These are phyloP conservation scores for Metarhizium humberi DNA, from an alignment of 2,329 filamentous ascomycete species.

Conservation along the genomic window DNA sequence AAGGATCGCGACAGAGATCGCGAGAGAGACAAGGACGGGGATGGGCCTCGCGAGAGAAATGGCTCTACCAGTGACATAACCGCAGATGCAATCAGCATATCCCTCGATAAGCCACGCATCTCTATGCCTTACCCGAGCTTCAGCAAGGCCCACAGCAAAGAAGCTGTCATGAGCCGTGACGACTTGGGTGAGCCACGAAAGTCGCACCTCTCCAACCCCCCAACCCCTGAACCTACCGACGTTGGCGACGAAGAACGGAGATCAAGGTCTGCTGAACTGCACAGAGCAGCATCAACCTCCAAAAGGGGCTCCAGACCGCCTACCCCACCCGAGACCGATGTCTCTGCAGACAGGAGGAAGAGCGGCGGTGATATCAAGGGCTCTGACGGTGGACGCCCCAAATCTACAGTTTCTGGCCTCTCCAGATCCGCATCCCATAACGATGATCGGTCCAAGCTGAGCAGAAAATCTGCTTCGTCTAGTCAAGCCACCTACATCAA, in stretches of 20 bases:
- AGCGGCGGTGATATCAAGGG: conserved; percentile 24
- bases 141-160: conserved; percentile 87
- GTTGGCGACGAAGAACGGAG: conserved; percentile 35
- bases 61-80: conserved; percentile 40
- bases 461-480: conserved; percentile 45
- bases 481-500: conserved; percentile 49
- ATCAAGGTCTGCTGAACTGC: conserved; percentile 38
- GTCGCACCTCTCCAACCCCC: conserved; percentile 38
- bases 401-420: conserved; percentile 33
- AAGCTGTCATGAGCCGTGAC: conserved; percentile 60
- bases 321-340: conserved; percentile 54
- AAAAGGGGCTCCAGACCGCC: conserved; percentile 43
- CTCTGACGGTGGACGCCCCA: conserved; percentile 22
- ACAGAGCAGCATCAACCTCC: conserved; percentile 25
- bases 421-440: conserved; percentile 35
- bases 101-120: conserved; percentile 32
- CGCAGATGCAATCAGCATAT: conserved; percentile 32
- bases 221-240: conserved; percentile 66
- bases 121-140: conserved; percentile 70
- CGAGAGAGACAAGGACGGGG: conserved; percentile 22
- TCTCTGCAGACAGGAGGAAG: conserved; percentile 35
- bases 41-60: conserved; percentile 15
- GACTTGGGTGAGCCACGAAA: conserved; percentile 27
- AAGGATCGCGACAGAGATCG: conserved; percentile 20
- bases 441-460: conserved; percentile 43